Evolutionary conservation across 1,139 yeast genomes (phyloP).

Genomic region (Sugiyamaella xylanicola): DNA sequence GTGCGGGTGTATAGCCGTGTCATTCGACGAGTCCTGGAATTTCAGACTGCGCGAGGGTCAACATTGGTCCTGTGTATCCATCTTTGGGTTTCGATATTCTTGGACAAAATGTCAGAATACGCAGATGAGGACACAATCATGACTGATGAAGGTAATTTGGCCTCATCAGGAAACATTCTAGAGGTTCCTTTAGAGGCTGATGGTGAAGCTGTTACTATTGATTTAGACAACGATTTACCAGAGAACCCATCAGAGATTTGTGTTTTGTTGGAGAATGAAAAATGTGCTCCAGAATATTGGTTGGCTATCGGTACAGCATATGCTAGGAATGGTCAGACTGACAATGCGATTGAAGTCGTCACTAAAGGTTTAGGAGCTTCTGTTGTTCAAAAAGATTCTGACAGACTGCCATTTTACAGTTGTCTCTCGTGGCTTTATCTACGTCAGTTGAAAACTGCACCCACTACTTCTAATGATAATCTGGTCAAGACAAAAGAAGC

Average conservation of each 20-base stretch:
- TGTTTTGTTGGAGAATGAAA: slow-evolving; percentile 74
- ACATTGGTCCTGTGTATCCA: too few relatives aligned
- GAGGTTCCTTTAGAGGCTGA: slow-evolving; percentile 47
- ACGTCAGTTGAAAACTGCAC: slow-evolving; percentile 49
- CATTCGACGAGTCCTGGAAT: too few relatives aligned
- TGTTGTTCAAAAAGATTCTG: slow-evolving; percentile 50
- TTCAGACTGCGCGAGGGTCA: too few relatives aligned
- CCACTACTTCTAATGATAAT: slow-evolving; percentile 26
- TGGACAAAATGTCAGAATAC: slow-evolving; percentile 9
- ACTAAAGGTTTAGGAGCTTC: slow-evolving; percentile 55
- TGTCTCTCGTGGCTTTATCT: slow-evolving; percentile 77
- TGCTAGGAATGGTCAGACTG: slow-evolving; percentile 58
- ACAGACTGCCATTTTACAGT: slow-evolving; percentile 57
- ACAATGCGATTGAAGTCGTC: slow-evolving; percentile 67
- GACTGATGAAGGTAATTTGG: slow-evolving; percentile 15
- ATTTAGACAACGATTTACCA: slow-evolving; percentile 69
- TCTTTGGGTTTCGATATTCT: too few relatives aligned
- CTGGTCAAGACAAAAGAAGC: slow-evolving; percentile 28
- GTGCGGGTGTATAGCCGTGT: not conserved
- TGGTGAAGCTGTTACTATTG: slow-evolving; percentile 46
- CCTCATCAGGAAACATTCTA: slow-evolving; percentile 36
- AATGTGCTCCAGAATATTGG: slow-evolving; percentile 79
- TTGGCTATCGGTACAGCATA: slow-evolving; percentile 79
- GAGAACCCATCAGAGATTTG: slow-evolving; percentile 86
- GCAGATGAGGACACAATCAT: slow-evolving; percentile 13